Evolutionary conservation across 2,329 filamentous ascomycete species (phyloP).

Genomic region (Cytospora paraplurivora): DNA sequence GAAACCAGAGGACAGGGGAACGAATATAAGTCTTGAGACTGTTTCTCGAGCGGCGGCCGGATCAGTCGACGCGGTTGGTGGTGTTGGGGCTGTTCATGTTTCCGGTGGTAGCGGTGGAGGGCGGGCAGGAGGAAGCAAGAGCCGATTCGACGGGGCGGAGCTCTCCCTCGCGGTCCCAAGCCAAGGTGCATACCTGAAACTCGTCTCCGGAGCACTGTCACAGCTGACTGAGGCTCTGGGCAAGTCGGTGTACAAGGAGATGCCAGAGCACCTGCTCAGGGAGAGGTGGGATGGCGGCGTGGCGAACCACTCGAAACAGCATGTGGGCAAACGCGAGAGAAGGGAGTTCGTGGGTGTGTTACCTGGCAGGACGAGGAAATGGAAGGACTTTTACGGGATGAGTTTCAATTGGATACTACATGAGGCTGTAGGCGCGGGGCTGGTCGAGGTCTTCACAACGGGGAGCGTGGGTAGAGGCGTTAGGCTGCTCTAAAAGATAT

Average conservation of each 20-base stretch:
- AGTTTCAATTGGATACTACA: constrained; percentile 71
- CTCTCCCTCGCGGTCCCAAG: constrained; percentile 66
- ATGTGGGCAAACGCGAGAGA: constrained; percentile 51
- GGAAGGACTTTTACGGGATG: constrained; percentile 71
- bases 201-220: constrained; percentile 61
- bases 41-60: constrained; percentile 69
- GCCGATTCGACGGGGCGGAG: constrained; percentile 43
- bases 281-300: constrained; percentile 73
- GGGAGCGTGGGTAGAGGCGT: constrained; percentile 71
- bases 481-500: constrained; percentile 42
- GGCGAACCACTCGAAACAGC: constrained; percentile 46
- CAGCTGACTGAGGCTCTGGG: constrained; percentile 63
- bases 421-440: constrained; percentile 69
- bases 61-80: constrained; percentile 69
- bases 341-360: constrained; percentile 60
- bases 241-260: constrained; percentile 63
- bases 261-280: constrained; percentile 60
- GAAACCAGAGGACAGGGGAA: constrained; percentile 56
- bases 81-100: constrained; percentile 63
- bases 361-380: constrained; percentile 65
- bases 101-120: constrained; percentile 56
- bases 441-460: constrained; percentile 75
- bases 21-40: constrained; percentile 61
- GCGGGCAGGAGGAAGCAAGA: neutral
- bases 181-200: constrained; percentile 67